Base-by-base conservation (phyloP, 371 early-diverging fungal genomes). In the Zopfochytrium polystomum region DNA sequence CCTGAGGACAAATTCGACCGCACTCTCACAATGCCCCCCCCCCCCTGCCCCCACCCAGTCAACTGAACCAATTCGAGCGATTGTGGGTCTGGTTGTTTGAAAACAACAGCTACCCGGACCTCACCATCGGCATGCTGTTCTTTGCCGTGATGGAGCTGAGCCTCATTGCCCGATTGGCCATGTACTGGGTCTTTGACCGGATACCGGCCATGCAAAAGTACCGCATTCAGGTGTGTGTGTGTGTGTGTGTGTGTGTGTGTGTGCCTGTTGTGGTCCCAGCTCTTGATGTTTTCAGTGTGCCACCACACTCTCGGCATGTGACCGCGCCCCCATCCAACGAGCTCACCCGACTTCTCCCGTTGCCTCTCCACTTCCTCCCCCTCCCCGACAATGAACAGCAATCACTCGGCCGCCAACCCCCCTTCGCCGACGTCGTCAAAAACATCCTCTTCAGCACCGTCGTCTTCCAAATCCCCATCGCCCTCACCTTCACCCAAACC, bases 201-300 rank as follows among this genome's bases (percentile, higher is more conserved):
- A 81, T 74, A 67, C 78, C 55, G 68, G 82, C 76, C 7, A 74
- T 92, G 63, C 76, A 84, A 50, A 83, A 89, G 74, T 94, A 89
- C 84, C 90, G 88, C 79, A 82, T 92, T 58, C 94, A 92, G 77
- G 86, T 82, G 74, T 64, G n/a, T n/a, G n/a, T n/a, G n/a, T n/a
- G n/a, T n/a, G n/a, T n/a, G n/a, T n/a, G n/a, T n/a, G n/a, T n/a
- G n/a, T n/a, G n/a, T n/a, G n/a, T 2, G 49, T 22, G 45, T 22
- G 51, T 32, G 2, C 7, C 42, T 15, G 2, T 9, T 35, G 52
- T 25, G n/a, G 0, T 27, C 52, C n/a, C 23, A n/a, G 9, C 29
- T 22, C 29, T 18, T 20, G 26, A 3, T 15, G 5, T 59, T 34
- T 5, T 43, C 15, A 9, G 15, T n/a, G n/a, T n/a, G n/a, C n/a